Conservation (phyloP, 1,284 basidiomycete genomes). For the Phlebopus sp. region DNA sequence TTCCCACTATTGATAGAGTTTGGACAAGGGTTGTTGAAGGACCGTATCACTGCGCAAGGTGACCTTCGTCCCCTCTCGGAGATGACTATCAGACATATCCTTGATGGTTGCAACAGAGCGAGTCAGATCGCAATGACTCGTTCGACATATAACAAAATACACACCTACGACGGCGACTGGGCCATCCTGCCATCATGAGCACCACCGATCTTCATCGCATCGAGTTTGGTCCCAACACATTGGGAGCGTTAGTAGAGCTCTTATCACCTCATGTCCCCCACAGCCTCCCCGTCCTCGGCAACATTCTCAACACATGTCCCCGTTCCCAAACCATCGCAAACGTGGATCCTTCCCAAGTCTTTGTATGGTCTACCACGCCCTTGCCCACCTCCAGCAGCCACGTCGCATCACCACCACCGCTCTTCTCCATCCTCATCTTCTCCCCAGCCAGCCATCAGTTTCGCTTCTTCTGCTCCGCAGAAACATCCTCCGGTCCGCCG, state of each 20-base stretch:
- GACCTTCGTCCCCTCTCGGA: too few species aligned
- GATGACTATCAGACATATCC: too few species aligned
- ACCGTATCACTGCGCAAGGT: too few species aligned
- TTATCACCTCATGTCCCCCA: slow-evolving; percentile 15
- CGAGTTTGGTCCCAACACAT: slow-evolving; percentile 7
- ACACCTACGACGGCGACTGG: too few species aligned
- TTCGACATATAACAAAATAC: too few species aligned
- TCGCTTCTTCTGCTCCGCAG: slow-evolving; percentile 18
- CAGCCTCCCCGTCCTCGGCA: slow-evolving; percentile 14
- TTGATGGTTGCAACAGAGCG: too few species aligned
- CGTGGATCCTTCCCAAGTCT: slow-evolving; percentile 12
- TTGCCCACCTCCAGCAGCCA: slow-evolving; percentile 1
- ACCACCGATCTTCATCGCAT: slow-evolving; percentile 8
- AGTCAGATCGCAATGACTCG: too few species aligned
- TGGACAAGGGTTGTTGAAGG: too few species aligned
- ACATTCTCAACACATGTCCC: slow-evolving; percentile 16
- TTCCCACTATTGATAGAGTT: too few species aligned
- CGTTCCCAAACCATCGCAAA: slow-evolving; percentile 10
- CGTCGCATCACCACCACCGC: background rate
- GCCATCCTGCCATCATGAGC: too few species aligned
- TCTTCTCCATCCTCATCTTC: slow-evolving; percentile 22
- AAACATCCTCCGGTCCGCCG: slow-evolving; percentile 3
- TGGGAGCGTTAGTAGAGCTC: slow-evolving; percentile 9
- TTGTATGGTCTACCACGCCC: slow-evolving; percentile 17
- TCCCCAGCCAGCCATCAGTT: slow-evolving; percentile 14